Percentiles rank a stretch among this genome's conserved stretches.
Conservation (phyloP, 1,284 basidiomycete species). For the Puccinia coronata region DNA sequence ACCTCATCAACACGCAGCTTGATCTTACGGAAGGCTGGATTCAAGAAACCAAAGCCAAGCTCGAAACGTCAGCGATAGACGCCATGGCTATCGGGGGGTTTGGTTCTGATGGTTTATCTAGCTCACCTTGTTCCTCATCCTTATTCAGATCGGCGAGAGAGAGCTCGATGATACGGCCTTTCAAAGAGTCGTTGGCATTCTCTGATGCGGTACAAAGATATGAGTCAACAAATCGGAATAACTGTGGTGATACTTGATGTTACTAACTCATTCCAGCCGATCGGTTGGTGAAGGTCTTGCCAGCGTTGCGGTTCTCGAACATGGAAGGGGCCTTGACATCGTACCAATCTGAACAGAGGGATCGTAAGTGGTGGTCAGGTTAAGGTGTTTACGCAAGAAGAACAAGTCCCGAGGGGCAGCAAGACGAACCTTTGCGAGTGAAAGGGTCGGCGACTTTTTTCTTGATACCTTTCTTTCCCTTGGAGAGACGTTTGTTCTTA, state of each 20-base stretch:
- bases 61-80: too few species aligned
- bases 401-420: neutral
- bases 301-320: slow-evolving; percentile 94
- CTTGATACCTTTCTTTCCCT: slow-evolving; percentile 99
- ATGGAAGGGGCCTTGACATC: slow-evolving; percentile 98
- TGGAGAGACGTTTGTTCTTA: slow-evolving; percentile 97
- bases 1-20: slow-evolving; percentile 96
- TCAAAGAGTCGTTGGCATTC: slow-evolving; percentile 98
- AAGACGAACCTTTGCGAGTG: slow-evolving; percentile 82
- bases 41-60: neutral
- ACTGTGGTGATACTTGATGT: neutral
- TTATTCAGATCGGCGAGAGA: slow-evolving; percentile 98
- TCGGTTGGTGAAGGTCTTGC: slow-evolving; percentile 98
- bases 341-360: slow-evolving; percentile 90
- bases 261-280: slow-evolving; percentile 93
- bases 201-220: slow-evolving; percentile 63
- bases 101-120: neutral
- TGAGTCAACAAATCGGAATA: slow-evolving; percentile 3
- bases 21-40: slow-evolving; percentile 90
- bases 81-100: too few species aligned
- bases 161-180: slow-evolving; percentile 93
- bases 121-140: slow-evolving; percentile 83
- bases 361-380: slow-evolving; percentile 15
- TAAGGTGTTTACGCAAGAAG: too few species aligned
- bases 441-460: slow-evolving; percentile 98